Evolutionary conservation across 2,329 filamentous ascomycete genomes (phyloP).

Genomic region (Penicillium sp.): DNA sequence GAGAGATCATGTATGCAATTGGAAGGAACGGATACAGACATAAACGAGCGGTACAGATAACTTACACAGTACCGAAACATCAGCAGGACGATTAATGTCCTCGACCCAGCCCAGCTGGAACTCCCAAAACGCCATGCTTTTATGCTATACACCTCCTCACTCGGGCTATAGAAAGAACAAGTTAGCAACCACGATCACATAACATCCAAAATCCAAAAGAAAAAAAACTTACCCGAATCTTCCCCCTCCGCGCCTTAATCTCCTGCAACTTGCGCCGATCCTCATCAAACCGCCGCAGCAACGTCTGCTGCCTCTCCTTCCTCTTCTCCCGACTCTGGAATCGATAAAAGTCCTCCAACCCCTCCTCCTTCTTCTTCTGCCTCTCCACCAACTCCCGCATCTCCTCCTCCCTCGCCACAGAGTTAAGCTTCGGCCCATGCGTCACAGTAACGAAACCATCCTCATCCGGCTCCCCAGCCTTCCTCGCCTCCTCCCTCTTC

Average conservation of each 20-base stretch:
- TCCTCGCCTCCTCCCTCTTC: slow-evolving; percentile 61
- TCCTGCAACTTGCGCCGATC: slow-evolving; percentile 71
- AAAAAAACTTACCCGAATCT: slow-evolving; percentile 53
- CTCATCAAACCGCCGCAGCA: slow-evolving; percentile 73
- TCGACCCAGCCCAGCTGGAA: slow-evolving; percentile 5
- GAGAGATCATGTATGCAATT: background rate
- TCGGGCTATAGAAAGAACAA: slow-evolving; percentile 33
- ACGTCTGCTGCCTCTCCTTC: slow-evolving; percentile 70
- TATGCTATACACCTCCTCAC: slow-evolving; percentile 24
- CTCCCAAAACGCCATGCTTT: slow-evolving; percentile 34
- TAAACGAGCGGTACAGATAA: slow-evolving; percentile 5
- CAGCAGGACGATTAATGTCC: slow-evolving; percentile 3
- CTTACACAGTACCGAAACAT: slow-evolving; percentile 23
- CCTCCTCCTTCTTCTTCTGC: slow-evolving; percentile 65
- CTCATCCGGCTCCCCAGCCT: slow-evolving; percentile 81
- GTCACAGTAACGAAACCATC: slow-evolving; percentile 95
- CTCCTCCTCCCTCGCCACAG: slow-evolving; percentile 73
- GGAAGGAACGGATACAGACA: background rate
- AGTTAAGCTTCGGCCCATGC: slow-evolving; percentile 69
- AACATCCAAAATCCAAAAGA: background rate
- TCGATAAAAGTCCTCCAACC: slow-evolving; percentile 74
- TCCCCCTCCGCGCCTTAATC: slow-evolving; percentile 68
- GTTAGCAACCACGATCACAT: slow-evolving; percentile 10
- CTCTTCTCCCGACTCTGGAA: slow-evolving; percentile 80
- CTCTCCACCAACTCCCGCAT: slow-evolving; percentile 60